A percentile compares a stretch with the other conserved stretches of the same genome.
Conservation (phyloP, 139 green algal genomes). For the Astrephomene gubernaculifera region DNA sequence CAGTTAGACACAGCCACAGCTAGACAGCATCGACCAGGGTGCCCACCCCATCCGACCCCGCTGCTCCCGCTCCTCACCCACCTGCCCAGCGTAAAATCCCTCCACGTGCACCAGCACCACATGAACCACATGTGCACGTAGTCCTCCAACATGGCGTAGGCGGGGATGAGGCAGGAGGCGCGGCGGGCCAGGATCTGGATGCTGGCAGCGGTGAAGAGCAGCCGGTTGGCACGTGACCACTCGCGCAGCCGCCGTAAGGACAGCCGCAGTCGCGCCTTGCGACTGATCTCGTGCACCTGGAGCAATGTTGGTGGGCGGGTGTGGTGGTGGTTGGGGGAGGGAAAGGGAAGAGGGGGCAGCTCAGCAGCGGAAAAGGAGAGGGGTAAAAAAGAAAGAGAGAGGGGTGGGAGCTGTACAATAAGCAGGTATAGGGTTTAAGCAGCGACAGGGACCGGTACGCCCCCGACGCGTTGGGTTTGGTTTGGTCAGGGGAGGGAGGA, state of each 20-base stretch:
- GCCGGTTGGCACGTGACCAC: slow-evolving; percentile 28
- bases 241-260: slow-evolving; percentile 18
- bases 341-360: neutral
- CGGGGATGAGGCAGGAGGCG: slow-evolving; percentile 33
- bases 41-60: neutral
- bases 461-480: too few relatives aligned
- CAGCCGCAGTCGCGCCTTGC: slow-evolving; percentile 1
- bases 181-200: slow-evolving; percentile 52
- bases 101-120: slow-evolving; percentile 46
- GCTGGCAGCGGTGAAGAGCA: slow-evolving; percentile 46
- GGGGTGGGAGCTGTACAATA: too few relatives aligned
- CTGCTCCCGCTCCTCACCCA: neutral
- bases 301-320: neutral
- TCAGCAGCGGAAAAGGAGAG: neutral
- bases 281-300: slow-evolving; percentile 36
- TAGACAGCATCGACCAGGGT: too few relatives aligned
- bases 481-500: too few relatives aligned
- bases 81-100: slow-evolving; percentile 35
- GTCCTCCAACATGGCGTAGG: slow-evolving; percentile 51
- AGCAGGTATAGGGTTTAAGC: too few relatives aligned
- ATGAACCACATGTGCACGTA: slow-evolving; percentile 51
- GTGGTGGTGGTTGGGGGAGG: neutral
- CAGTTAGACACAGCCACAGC: neutral
- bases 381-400: neutral
- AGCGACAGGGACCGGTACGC: too few relatives aligned